Base-by-base conservation (phyloP, 2,329 filamentous ascomycete species). In the Xylariaceae sp. region DNA sequence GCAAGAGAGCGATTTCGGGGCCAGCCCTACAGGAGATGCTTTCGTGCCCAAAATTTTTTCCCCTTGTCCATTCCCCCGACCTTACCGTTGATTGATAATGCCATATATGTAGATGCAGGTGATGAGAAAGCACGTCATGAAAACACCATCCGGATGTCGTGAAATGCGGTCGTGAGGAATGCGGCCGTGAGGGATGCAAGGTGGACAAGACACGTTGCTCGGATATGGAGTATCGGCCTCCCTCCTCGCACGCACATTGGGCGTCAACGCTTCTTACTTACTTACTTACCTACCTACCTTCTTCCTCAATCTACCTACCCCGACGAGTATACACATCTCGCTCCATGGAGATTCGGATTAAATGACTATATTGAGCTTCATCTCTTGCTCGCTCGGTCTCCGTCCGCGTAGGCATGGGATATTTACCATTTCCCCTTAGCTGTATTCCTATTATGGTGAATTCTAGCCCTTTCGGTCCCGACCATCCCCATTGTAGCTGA, bases 21-120 rank as follows among this genome's bases (percentile, higher is more conserved):
- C 45, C 56, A 56, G 56, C 56, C 56, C 56, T 59, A 59, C 34
- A 46, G 56, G 43, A 23, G 45, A 40, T 49, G 40, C 45, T 58
- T 58, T n/a, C 45, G 21, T 58, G 56, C 56, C 56, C 45, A 50
- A 58, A 45, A 41, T 58, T 44, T 43, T 28, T n/a, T n/a, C n/a
- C n/a, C n/a, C n/a, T n/a, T n/a, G 37, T 24, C 33, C 40, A 49
- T 44, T 17, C 23, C 29, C 29, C 39, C 26, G 6, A n/a, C 31
- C 40, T 48, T 49, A 48, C 45, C 50, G 3, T 14, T 39, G 14
- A 21, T 36, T 28, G 29, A 17, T 21, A n/a, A n/a, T 47, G 29
- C 37, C 34, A 37, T 17, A 37, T 28, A 44, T 9, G 19, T 28
- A 6, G 16, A 39, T 58, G 50, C 40, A 54, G 50, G 39, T 23